Percentiles rank a stretch among this genome's conserved stretches.
These are phyloP conservation scores for Sporothrix euskadiensis DNA, from an alignment of 2,329 filamentous ascomycete genomes.

Conservation along the genomic window DNA sequence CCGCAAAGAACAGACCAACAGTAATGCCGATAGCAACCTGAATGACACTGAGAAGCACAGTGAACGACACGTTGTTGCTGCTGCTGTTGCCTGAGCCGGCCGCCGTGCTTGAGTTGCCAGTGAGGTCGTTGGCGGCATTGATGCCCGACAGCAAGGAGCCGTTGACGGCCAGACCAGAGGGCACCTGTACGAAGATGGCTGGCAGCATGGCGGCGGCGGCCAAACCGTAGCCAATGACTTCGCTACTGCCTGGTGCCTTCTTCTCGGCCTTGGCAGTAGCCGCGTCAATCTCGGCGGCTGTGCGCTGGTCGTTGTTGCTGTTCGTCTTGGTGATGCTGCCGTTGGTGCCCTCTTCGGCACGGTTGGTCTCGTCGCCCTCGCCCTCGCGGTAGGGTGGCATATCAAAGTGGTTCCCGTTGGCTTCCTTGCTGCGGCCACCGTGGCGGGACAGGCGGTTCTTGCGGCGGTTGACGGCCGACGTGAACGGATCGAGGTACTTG, in stretches of 20 bases:
- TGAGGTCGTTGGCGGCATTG: slow-evolving; percentile 57
- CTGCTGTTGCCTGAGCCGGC: slow-evolving; percentile 33
- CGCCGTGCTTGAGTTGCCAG: slow-evolving; percentile 44
- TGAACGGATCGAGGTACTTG: slow-evolving; percentile 46
- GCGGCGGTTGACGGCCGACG: slow-evolving; percentile 34
- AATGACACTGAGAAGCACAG: slow-evolving; percentile 58
- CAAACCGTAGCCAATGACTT: slow-evolving; percentile 66
- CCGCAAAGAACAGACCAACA: slow-evolving; percentile 60
- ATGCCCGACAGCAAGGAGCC: slow-evolving; percentile 62
- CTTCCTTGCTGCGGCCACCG: not conserved
- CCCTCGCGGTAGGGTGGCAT: slow-evolving; percentile 22
- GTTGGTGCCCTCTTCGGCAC: slow-evolving; percentile 28
- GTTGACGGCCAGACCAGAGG: slow-evolving; percentile 61
- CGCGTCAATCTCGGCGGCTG: slow-evolving; percentile 17
- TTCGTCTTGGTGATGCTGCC: slow-evolving; percentile 10
- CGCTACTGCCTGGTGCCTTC: slow-evolving; percentile 41
- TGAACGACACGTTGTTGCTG: slow-evolving; percentile 52
- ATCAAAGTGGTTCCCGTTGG: slow-evolving; percentile 24
- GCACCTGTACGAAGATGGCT: slow-evolving; percentile 75
- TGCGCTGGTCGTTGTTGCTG: slow-evolving; percentile 1
- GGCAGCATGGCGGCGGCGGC: slow-evolving; percentile 84
- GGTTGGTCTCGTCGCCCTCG: slow-evolving; percentile 1
- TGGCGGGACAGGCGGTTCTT: not conserved
- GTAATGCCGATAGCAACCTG: slow-evolving; percentile 64
- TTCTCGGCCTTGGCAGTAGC: slow-evolving; percentile 33